Evolutionary conservation across 139 green algal species (phyloP), one percentile per base, ranked within the genome.

Genomic region (Picochlorum sp.): DNA sequence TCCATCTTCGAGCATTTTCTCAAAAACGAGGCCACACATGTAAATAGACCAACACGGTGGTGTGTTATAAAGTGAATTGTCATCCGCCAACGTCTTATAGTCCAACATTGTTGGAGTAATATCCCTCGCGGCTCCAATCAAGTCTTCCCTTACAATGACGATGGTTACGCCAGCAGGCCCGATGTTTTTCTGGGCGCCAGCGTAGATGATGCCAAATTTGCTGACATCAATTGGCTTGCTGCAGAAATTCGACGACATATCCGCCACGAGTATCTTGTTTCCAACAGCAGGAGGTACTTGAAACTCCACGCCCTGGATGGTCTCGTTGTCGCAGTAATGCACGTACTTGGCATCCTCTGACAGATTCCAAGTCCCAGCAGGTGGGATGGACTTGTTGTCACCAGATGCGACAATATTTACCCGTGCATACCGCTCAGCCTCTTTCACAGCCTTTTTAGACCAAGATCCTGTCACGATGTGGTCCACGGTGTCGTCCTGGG

Each of bases 301-400:
- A 82, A 98, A 98, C 82, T 98, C 94, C n/a, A 99, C 93, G 21
- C 94, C 94, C 57, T 92, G 82, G 62, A 99, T 98, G 47, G 94
- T 99, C 80, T 99, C 94, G 71, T 99, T 99, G 77, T 95, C 87
- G 80, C 94, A 99, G 76, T 98, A 96, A 83, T 97, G 92, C 67
- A 98, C 85, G 45, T 95, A 99, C 71, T 85, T 88, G 30, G 85
- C 73, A 63, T 81, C 79, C 3, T 60, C 37, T 30, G 62, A 87
- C 10, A 99, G 81, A 57, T 92, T 91, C 94, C 94, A 99, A n/a
- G 64, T 68, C 14, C 56, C 66, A 6, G 66, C 55, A 0, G 63
- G 47, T 0, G 92, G 92, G 10, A 98, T 71, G 18, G 75, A 92
- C 68, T 94, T 93, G 78, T 86, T 91, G 70, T 97, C 90, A 44